Evolutionary conservation across 345 rosid species (phyloP).

Genomic region (Orychophragmus violaceus): DNA sequence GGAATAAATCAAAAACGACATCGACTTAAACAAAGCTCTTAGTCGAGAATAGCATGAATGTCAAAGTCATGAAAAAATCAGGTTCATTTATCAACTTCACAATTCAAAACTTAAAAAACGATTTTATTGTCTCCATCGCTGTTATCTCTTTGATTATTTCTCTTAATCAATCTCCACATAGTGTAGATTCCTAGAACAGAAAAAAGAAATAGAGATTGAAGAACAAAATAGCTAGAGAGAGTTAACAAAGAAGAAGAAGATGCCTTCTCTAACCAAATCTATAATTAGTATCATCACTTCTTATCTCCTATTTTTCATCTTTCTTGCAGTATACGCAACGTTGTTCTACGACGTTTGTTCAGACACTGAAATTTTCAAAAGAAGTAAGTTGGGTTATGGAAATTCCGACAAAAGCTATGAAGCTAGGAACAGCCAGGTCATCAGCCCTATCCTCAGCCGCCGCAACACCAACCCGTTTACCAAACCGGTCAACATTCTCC

Average conservation of each 20-base stretch:
- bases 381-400: neutral
- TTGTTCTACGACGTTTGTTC: neutral
- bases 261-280: neutral
- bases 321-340: neutral
- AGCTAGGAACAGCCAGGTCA: neutral
- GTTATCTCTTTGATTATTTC: neutral
- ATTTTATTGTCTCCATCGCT: neutral
- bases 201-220: neutral
- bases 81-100: neutral
- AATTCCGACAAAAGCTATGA: neutral
- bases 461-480: slow-evolving; percentile 3
- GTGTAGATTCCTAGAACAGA: neutral
- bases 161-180: neutral
- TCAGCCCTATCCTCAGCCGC: slow-evolving; percentile 10
- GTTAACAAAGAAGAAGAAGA: neutral
- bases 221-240: neutral
- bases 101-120: neutral
- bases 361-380: neutral
- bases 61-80: neutral
- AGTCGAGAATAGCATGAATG: neutral
- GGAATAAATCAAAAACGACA: neutral
- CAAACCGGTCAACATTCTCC: slow-evolving; percentile 10
- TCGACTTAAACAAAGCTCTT: neutral
- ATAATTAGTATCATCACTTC: neutral
- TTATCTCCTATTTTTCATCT: neutral